phyloP scores from a whole-genome alignment of 305 asterid species.

The Lippia alba region DNA sequence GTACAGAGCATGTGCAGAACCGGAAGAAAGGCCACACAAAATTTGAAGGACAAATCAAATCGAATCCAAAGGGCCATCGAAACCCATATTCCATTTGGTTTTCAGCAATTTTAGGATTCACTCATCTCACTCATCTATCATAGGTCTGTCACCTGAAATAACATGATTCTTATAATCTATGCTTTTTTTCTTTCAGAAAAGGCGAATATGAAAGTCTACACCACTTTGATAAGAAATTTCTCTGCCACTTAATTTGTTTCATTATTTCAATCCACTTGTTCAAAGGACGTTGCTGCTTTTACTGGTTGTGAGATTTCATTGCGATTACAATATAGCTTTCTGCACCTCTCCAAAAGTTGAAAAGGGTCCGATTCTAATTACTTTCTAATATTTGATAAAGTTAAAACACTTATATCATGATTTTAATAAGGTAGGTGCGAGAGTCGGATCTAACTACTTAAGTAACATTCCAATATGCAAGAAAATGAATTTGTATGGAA shows the following conservation, averaged over 20 bases:
- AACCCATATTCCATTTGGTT: constrained; percentile 25
- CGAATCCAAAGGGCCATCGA: constrained; percentile 37
- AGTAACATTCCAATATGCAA: no score
- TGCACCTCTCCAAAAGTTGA: background rate
- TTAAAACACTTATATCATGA: no score
- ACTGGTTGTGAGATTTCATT: constrained; percentile 22
- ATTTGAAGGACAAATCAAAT: background rate
- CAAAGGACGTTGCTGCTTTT: constrained; percentile 5
- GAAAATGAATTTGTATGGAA: no score
- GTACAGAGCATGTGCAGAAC: background rate
- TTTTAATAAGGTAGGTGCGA: no score
- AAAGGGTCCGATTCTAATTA: no score
- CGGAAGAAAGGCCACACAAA: constrained; percentile 18
- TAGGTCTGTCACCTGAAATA: no score
- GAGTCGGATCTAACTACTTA: no score
- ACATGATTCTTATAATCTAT: no score
- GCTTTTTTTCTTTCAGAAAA: no score
- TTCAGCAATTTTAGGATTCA: constrained; percentile 25
- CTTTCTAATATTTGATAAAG: no score
- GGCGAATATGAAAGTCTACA: background rate
- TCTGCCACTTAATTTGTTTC: background rate
- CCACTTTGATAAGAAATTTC: background rate
- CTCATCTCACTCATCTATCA: constrained; percentile 18
- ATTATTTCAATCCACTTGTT: background rate
- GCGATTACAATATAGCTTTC: constrained; percentile 10